Base-by-base conservation (phyloP, 1,284 basidiomycete species). In the Trametes pubescens region DNA sequence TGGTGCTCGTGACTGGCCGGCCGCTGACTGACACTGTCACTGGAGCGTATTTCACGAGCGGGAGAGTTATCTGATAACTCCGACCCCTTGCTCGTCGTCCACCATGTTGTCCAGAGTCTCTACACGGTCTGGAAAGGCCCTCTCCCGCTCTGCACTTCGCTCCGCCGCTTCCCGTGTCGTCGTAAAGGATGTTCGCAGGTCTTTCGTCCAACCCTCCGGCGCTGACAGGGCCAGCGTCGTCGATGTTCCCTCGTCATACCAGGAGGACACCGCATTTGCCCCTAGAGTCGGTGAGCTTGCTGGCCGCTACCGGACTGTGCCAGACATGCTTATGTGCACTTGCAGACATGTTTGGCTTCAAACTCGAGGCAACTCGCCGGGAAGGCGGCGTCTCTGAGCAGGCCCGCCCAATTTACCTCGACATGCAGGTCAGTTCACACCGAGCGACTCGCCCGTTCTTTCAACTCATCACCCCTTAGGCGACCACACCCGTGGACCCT, bases 401-500 rank as follows among this genome's bases (percentile, higher is more conserved):
- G 77, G 85, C 86, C 51, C 85, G 95, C 52, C 95, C 96, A 24
- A 97, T 98, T 71, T 98, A 98, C 79, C 86, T 98, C 52, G 96
- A 98, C 79, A 93, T 96, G 91, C 95, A 96, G 86, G 94, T 91
- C 62, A 59, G 82, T 76, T 14, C 47, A 26, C 26, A 57, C 58
- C 38, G 38, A 26, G 21, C 13, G 24, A 44, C 53, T 49, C 34
- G 24, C 47, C n/a, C 24, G 26, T 18, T 26, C 4, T 37, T 2
- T 29, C 21, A 18, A 26, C 18, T 49, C 32, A 48, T 14, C 2
- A 8, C 8, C 0, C 16, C n/a, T 21, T 70, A 96, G 92, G 96
- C 98, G 7, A 99, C 98, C 2, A 99, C 98, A 6, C 98, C 98
- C 21, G 90, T 98, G 65, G 98, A 99, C 77, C 98, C 98, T 34